These are phyloP conservation scores for Takashimella tepidaria DNA, from an alignment of 1,284 basidiomycete species.

Conservation along the genomic window DNA sequence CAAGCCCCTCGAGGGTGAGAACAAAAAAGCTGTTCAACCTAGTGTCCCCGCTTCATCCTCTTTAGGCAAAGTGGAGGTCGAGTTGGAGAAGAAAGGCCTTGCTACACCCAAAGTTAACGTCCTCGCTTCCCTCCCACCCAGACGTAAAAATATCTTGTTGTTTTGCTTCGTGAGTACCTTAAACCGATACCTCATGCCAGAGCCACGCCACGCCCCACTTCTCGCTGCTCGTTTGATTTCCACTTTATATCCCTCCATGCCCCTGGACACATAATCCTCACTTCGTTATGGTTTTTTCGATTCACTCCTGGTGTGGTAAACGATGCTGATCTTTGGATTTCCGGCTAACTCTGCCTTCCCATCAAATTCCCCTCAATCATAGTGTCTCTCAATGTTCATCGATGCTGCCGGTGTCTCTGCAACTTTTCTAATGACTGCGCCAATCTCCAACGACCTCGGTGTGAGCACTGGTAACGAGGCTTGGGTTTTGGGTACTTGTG, in stretches of 20 bases:
- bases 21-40: neutral
- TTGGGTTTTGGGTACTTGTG: constrained; percentile 39
- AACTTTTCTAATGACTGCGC: constrained; percentile 42
- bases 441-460: constrained; percentile 36
- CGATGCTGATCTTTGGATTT: neutral
- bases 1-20: neutral
- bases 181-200: neutral
- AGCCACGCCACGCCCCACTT: too few relatives aligned
- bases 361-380: neutral
- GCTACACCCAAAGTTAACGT: constrained; percentile 8
- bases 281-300: constrained; percentile 1
- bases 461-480: constrained; percentile 29
- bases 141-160: constrained; percentile 31
- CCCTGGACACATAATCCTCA: too few relatives aligned
- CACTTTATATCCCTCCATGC: too few relatives aligned
- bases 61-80: neutral
- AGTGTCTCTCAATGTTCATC: constrained; percentile 30
- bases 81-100: neutral
- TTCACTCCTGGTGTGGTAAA: neutral
- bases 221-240: too few relatives aligned
- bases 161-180: constrained; percentile 27
- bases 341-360: neutral
- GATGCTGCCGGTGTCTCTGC: constrained; percentile 39
- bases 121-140: constrained; percentile 20
- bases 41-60: neutral